A percentile compares a stretch with the other conserved stretches of the same genome.
Conservation (phyloP, 768 basidiomycete species). For the Russula emetica region DNA sequence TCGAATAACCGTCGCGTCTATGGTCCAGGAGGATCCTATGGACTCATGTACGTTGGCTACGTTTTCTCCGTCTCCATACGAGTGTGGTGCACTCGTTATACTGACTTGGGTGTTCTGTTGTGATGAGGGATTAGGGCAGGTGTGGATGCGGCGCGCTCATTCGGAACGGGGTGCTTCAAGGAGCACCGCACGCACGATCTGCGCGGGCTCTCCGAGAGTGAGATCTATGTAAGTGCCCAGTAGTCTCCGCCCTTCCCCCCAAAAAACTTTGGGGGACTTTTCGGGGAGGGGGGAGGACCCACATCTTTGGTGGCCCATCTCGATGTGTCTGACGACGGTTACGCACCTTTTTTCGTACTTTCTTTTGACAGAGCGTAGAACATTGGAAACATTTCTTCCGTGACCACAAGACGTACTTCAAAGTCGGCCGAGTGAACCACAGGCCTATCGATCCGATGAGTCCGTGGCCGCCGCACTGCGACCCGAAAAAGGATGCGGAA, state of each 20-base stretch:
- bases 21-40: slow-evolving; percentile 84
- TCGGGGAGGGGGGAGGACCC: not conserved
- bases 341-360: not conserved
- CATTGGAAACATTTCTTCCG: slow-evolving; percentile 92
- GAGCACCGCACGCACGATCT: slow-evolving; percentile 88
- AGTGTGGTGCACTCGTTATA: not conserved
- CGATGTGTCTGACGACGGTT: not conserved
- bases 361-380: slow-evolving; percentile 52
- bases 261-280: too few relatives aligned
- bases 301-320: not conserved
- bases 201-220: slow-evolving; percentile 69
- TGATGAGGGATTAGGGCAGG: slow-evolving; percentile 57
- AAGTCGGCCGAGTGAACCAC: slow-evolving; percentile 73
- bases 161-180: slow-evolving; percentile 90
- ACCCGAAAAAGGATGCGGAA: slow-evolving; percentile 49
- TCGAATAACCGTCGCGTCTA: slow-evolving; percentile 70
- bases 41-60: slow-evolving; percentile 50
- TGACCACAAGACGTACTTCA: slow-evolving; percentile 72
- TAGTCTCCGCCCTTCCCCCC: not conserved
- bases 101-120: not conserved
- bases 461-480: slow-evolving; percentile 72
- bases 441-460: slow-evolving; percentile 70
- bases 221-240: slow-evolving; percentile 46
- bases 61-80: not conserved
- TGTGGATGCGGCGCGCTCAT: slow-evolving; percentile 84